Percentiles rank a stretch among this genome's conserved stretches.
phyloP scores from a whole-genome alignment of 768 basidiomycete species.

The Pisolithus tinctorius region DNA sequence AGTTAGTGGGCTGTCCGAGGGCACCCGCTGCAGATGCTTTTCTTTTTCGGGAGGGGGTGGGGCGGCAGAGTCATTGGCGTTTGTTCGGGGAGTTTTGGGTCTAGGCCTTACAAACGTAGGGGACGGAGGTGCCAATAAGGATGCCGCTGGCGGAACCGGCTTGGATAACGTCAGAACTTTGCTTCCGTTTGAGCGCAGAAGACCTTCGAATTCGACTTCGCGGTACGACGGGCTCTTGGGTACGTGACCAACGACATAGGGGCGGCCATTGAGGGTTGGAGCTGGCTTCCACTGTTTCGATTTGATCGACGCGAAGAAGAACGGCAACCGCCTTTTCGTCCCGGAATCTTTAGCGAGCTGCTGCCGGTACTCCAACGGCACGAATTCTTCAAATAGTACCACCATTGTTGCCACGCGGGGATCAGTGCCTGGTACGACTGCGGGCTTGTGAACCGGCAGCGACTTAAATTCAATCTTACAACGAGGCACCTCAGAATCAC shows the following conservation, averaged over 20 bases:
- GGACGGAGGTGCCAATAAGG: constrained; percentile 19
- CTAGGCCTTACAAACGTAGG: constrained; percentile 26
- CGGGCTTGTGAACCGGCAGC: constrained; percentile 37
- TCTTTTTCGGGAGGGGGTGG: constrained; percentile 15
- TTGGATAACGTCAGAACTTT: constrained; percentile 33
- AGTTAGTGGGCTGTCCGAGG: constrained; percentile 24
- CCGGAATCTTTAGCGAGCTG: constrained; percentile 54
- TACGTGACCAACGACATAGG: constrained; percentile 60
- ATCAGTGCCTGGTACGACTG: constrained; percentile 33
- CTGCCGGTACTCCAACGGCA: constrained; percentile 81
- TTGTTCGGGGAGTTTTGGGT: constrained; percentile 16
- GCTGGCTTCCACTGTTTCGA: constrained; percentile 70
- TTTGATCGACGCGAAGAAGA: constrained; percentile 50
- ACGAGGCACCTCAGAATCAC: constrained; percentile 2
- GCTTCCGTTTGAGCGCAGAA: constrained; percentile 50
- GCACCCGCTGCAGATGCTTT: constrained; percentile 19
- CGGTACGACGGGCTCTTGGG: constrained; percentile 45
- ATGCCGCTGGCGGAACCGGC: constrained; percentile 7
- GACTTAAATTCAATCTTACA: constrained; percentile 83
- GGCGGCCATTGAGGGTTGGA: constrained; percentile 73
- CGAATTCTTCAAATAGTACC: constrained; percentile 89
- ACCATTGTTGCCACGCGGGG: constrained; percentile 68
- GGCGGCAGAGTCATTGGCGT: constrained; percentile 6
- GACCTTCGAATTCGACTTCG: constrained; percentile 76
- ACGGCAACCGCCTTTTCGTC: constrained; percentile 58